These are phyloP conservation scores for Gossypium gossypioides DNA, from an alignment of 441 rosid genomes.

Conservation along the genomic window DNA sequence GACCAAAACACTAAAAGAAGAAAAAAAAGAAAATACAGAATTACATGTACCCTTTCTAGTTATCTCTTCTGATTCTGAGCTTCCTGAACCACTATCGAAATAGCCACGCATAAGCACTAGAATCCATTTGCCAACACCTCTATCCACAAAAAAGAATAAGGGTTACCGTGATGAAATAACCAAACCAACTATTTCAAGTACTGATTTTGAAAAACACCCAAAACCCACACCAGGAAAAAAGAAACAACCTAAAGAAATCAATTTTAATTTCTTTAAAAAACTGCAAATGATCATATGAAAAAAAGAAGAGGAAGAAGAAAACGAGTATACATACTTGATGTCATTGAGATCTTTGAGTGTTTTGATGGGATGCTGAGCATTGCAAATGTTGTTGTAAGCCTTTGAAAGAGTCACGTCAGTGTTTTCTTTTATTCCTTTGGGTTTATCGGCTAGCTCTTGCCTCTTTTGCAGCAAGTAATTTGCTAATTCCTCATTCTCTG, in stretches of 20 bases:
- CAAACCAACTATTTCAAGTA: not conserved
- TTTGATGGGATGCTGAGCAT: constrained; percentile 38
- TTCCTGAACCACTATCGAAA: constrained; percentile 34
- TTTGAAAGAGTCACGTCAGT: constrained; percentile 44
- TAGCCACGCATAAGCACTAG: constrained; percentile 55
- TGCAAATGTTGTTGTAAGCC: constrained; percentile 51
- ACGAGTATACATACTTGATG: constrained; percentile 43
- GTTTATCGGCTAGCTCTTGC: constrained; percentile 52
- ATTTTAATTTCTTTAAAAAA: not conserved
- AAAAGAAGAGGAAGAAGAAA: not conserved
- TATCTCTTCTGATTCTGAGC: constrained; percentile 51
- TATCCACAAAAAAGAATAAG: constrained; percentile 13
- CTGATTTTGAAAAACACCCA: not conserved
- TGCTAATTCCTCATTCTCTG: constrained; percentile 53
- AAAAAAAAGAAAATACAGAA: not conserved
- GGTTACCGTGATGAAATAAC: not conserved
- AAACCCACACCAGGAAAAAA: not conserved
- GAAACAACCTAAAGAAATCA: not conserved
- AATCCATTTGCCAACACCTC: constrained; percentile 92
- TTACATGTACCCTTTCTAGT: constrained; percentile 27
- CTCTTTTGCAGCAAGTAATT: constrained; percentile 48
- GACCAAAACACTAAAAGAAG: constrained; percentile 5
- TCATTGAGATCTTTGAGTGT: constrained; percentile 64
- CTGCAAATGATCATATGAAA: not conserved
- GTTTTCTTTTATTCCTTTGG: constrained; percentile 68